Base-by-base conservation (phyloP, 148 eudicot genomes). In the Vaccinium macrocarpon region DNA sequence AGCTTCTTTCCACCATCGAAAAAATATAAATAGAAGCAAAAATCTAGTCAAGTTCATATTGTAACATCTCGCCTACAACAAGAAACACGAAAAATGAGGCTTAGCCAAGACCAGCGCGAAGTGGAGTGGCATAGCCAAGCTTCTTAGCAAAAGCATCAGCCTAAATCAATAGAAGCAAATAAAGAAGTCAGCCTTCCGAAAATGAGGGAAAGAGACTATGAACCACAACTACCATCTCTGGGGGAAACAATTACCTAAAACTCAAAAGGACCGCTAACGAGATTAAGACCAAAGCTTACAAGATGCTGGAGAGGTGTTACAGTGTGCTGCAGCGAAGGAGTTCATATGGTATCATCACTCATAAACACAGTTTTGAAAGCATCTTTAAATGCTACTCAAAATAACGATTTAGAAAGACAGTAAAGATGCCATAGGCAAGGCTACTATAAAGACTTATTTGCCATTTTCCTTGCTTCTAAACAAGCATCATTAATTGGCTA, bases 101-200 rank as follows among this genome's bases (percentile, higher is more conserved):
- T 66, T 66, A 11, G n/a, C 25, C 98, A 83, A 97, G 98, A 80
- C 94, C 99, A 23, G 94, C 95, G 83, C 95, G 90, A 84, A 97
- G 99, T 75, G 93, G 89, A 50, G 84, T 53, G 59, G 92, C 88
- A 89, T 95, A 97, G 56, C 97, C 97, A 70, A 97, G 93, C 84
- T 90, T 93, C 92, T 95, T 93, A 42, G 99, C 98, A 84, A 97
- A 97, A 86, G 99, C 99, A 89, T 97, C 99, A 78, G 99, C 99
- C 99, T 97, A 76, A 27, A 82, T 25, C 16, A 84, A 61, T 32
- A 78, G 21, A 50, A 48, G 25, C 42, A 78, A 50, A 53, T 13
- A 76, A 27, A 46, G n/a, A 12, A 64, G 32, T 23, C 73, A 50
- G 32, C 68, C 62, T n/a, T 51, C 59, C 8, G 49, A 78, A 29